A percentile compares a stretch with the other conserved stretches of the same genome.
These are phyloP conservation scores for Stevia rebaudiana DNA, from an alignment of 140 eudicot genomes.

Conservation along the genomic window DNA sequence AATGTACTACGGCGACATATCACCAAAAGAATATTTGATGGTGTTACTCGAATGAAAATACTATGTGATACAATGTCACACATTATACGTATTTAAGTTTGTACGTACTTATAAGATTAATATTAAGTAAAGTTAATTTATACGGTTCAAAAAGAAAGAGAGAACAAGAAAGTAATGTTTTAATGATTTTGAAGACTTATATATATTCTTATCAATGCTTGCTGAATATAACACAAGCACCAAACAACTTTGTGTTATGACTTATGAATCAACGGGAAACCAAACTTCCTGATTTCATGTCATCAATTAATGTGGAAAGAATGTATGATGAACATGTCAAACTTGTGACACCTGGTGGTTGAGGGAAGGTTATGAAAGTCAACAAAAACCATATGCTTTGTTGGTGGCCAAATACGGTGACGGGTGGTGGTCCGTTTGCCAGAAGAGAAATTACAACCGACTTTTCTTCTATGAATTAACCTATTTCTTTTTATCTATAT, in stretches of 20 bases:
- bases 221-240: conserved; percentile 7
- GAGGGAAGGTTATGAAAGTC: neutral
- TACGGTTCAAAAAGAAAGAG: no score
- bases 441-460: conserved; percentile 26
- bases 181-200: no score
- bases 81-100: no score
- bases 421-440: conserved; percentile 25
- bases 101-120: no score
- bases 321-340: conserved; percentile 16
- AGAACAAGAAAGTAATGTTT: no score
- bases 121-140: no score
- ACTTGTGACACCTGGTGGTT: conserved; percentile 20
- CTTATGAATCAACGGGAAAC: conserved; percentile 18
- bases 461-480: conserved; percentile 20
- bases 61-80: no score
- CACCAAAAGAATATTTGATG: no score
- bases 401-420: conserved; percentile 25
- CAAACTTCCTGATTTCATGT: conserved; percentile 20
- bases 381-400: conserved; percentile 7
- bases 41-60: no score
- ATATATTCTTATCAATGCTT: no score
- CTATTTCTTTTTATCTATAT: no score
- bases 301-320: conserved; percentile 21
- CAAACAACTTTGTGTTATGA: conserved; percentile 11
- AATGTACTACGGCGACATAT: no score